Conservation (phyloP, 164 flowering plant species). For the Warburgia ugandensis region DNA sequence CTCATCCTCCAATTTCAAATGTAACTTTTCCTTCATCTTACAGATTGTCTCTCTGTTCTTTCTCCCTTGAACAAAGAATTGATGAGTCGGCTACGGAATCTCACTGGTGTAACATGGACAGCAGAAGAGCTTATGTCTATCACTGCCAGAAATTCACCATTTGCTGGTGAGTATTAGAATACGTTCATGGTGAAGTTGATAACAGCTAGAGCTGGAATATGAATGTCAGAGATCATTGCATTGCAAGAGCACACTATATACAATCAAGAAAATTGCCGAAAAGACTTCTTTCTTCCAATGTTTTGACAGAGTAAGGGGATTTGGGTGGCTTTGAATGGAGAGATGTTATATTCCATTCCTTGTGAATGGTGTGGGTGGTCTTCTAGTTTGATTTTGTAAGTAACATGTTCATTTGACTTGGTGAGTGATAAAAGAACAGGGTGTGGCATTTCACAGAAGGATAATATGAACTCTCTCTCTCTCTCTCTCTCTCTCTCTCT, state of each 20-base stretch:
- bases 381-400: background rate
- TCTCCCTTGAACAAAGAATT: constrained; percentile 22
- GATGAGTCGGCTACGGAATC: constrained; percentile 23
- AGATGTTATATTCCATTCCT: constrained; percentile 6
- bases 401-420: no score
- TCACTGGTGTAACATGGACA: constrained; percentile 45
- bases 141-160: constrained; percentile 2
- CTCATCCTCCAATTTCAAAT: no score
- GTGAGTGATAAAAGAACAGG: background rate
- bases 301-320: no score
- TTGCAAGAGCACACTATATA: no score
- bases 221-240: no score
- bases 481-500: no score
- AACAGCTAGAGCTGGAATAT: no score
- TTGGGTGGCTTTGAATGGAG: background rate
- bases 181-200: no score
- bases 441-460: background rate
- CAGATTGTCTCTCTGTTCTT: constrained; percentile 26
- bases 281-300: no score
- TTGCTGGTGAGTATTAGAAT: no score
- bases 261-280: no score
- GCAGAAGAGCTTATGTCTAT: constrained; percentile 41
- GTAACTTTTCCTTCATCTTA: constrained; percentile 3
- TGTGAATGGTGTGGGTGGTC: constrained; percentile 2
- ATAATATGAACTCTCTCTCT: background rate